These are phyloP conservation scores for Acanthamoeba royreba DNA, from an alignment of 208 protist species.

Conservation along the genomic window DNA sequence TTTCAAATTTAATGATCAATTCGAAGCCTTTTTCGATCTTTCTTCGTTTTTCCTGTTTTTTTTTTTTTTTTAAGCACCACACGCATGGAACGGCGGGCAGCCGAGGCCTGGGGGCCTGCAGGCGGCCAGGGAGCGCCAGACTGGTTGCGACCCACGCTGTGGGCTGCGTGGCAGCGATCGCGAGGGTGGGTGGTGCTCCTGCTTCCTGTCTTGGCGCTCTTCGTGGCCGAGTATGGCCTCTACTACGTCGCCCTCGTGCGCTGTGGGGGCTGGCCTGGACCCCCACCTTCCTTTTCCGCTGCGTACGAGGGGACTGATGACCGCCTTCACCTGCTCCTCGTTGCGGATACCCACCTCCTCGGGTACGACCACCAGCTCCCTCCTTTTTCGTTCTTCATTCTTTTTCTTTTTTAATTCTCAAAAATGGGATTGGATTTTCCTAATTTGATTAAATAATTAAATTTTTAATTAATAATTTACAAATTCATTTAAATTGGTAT, in stretches of 20 bases:
- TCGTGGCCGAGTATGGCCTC: conserved; percentile 6
- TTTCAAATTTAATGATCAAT: no score
- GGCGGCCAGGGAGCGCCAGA: no score
- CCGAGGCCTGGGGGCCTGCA: no score
- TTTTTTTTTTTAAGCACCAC: no score
- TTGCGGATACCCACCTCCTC: conserved; percentile 24
- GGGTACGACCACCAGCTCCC: neutral
- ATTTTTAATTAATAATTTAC: no score
- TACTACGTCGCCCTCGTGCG: neutral
- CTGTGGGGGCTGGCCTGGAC: neutral
- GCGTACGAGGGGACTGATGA: neutral
- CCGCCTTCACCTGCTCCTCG: neutral
- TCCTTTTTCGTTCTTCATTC: neutral
- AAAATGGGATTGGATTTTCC: no score
- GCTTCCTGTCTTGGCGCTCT: neutral
- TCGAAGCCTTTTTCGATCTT: no score
- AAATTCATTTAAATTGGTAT: no score
- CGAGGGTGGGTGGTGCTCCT: neutral
- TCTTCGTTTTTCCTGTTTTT: no score
- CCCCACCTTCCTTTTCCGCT: no score
- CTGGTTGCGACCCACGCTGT: neutral
- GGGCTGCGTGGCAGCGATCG: neutral
- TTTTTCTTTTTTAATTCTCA: neutral
- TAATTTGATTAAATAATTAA: no score
- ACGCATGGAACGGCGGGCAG: no score